Base-by-base conservation (phyloP, 768 basidiomycete genomes). In the Pleurotus tuber-regium region DNA sequence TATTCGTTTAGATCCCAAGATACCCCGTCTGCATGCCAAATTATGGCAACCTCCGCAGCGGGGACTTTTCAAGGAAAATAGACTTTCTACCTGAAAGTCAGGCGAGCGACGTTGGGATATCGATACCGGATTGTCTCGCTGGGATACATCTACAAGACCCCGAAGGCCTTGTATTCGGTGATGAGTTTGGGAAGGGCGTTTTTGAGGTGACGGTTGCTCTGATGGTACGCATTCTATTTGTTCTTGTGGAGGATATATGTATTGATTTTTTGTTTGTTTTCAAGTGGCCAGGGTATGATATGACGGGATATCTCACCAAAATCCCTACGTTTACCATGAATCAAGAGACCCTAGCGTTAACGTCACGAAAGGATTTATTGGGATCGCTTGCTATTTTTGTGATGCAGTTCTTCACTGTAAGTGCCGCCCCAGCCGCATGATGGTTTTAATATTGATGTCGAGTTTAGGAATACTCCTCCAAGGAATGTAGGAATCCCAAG, bases 221-320 rank as follows among this genome's bases (percentile, higher is more conserved):
- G 11, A 42, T 42, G 41, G 41, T 42, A 10, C 9, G 41, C 26
- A 18, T 9, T 16, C 9, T 11, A 10, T 16, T 9, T 18, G 9
- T 21, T 16, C 41, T 7, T 25, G 18, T 11, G 9, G 7, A 18
- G 11, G 9, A 11, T 24, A 7, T 42, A 5, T 10, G 4, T 42
- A 25, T 8, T 31, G 30, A 31, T 31, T 24, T 8, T 42, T 1
- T 23, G 10, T 11, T 24, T 42, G 16, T 5, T 19, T 16, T 19
- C 23, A 42, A n/a, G 41, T 42, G 41, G 41, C 41, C 41, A 10
- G 41, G 41, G 11, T 42, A 42, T 25, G 21, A 42, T 24, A 42
- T 25, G 5, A 24, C 41, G 4, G 9, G 18, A 5, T 42, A 16
- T 25, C 11, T 21, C 9, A 1, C 16, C 19, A 19, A 8, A 10